phyloP scores from a whole-genome alignment of 768 basidiomycete genomes.

The Lentinula sp. region DNA sequence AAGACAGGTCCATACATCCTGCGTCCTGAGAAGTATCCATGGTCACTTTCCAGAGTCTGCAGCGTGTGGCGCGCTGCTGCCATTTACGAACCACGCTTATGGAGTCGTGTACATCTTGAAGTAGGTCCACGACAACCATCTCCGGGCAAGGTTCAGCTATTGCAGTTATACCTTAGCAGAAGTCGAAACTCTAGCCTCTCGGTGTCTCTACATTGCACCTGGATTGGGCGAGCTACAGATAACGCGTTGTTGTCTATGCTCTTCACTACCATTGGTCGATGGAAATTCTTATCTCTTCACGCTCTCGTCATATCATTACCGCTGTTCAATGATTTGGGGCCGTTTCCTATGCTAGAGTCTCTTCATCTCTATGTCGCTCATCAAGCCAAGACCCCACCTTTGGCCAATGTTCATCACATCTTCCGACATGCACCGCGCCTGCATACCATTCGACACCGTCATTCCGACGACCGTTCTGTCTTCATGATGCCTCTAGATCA shows the following conservation, averaged over 20 bases:
- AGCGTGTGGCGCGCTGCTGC: background rate
- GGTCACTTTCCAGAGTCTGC: background rate
- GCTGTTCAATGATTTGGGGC: background rate
- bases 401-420: background rate
- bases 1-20: constrained; percentile 3
- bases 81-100: background rate
- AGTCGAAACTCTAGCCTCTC: background rate
- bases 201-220: background rate
- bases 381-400: background rate
- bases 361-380: constrained; percentile 1
- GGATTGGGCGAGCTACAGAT: background rate
- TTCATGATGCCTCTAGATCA: background rate
- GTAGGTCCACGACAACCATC: background rate
- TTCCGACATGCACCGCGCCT: background rate
- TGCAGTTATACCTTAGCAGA: background rate
- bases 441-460: background rate
- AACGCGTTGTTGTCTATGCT: background rate
- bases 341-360: background rate
- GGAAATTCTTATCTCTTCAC: background rate
- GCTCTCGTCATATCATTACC: background rate
- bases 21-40: background rate
- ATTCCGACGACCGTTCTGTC: background rate
- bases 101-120: constrained; percentile 1
- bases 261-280: background rate
- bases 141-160: background rate